Evolutionary conservation across 805 yeast species (phyloP).

Genomic region (Myxozyma lipomycoides): DNA sequence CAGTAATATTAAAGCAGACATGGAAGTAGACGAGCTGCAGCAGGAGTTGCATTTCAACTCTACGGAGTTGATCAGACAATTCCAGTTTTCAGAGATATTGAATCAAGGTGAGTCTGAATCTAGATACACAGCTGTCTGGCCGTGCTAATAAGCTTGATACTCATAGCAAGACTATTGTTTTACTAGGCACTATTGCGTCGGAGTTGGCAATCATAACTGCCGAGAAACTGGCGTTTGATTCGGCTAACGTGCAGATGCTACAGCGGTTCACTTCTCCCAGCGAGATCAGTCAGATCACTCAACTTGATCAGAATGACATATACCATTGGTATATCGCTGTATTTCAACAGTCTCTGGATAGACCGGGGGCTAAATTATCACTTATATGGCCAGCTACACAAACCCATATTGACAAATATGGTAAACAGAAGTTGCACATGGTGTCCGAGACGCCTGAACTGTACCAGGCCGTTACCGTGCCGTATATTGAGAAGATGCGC

Average conservation of each 20-base stretch:
- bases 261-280: not conserved
- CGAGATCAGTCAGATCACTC: conserved; percentile 29
- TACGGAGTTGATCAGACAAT: conserved; percentile 4
- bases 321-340: conserved; percentile 74
- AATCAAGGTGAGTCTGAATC: conserved; percentile 14
- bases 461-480: conserved; percentile 59
- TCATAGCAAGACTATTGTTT: conserved; percentile 57
- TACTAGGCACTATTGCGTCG: conserved; percentile 63
- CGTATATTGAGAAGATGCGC: conserved; percentile 70
- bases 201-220: conserved; percentile 64
- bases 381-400: conserved; percentile 86
- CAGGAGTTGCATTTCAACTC: not conserved
- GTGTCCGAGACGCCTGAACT: conserved; percentile 77
- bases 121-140: too few species aligned
- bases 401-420: conserved; percentile 70
- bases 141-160: conserved; percentile 50
- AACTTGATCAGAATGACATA: conserved; percentile 70
- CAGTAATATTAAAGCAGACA: not conserved
- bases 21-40: not conserved
- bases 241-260: conserved; percentile 16
- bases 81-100: conserved; percentile 8
- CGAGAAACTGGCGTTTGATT: conserved; percentile 64
- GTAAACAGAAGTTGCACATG: conserved; percentile 55
- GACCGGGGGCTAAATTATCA: conserved; percentile 67
- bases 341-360: conserved; percentile 43